Evolutionary conservation across 805 yeast genomes (phyloP).

Genomic region (Limtongozyma cylindracea): DNA sequence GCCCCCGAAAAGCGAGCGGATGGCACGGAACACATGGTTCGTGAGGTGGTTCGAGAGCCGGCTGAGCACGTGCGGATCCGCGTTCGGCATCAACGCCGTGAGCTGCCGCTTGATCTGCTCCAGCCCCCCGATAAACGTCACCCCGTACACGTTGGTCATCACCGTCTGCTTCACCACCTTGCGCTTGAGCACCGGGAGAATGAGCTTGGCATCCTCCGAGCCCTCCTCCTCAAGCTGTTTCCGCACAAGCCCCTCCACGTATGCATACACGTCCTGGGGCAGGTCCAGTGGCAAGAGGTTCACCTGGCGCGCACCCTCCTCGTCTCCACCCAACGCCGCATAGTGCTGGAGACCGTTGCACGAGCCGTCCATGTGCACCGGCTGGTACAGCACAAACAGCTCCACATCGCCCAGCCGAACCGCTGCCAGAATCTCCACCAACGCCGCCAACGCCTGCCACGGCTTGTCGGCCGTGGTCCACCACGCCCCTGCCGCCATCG

Average conservation of each 20-base stretch:
- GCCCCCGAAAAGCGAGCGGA: constrained; percentile 66
- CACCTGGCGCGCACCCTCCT: constrained; percentile 64
- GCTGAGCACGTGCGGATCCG: constrained; percentile 7
- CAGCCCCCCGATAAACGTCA: constrained; percentile 80
- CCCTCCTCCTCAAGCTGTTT: constrained; percentile 25
- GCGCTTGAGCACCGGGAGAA: constrained; percentile 33
- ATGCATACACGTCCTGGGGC: constrained; percentile 58
- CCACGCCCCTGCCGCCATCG: constrained; percentile 29
- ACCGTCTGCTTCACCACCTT: constrained; percentile 92
- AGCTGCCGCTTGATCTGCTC: constrained; percentile 69
- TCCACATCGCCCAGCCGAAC: constrained; percentile 35
- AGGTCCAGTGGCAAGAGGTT: constrained; percentile 43
- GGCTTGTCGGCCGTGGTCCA: constrained; percentile 64
- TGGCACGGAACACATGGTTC: constrained; percentile 52
- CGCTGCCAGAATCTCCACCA: constrained; percentile 42
- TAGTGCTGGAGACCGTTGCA: constrained; percentile 21
- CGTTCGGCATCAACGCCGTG: constrained; percentile 25
- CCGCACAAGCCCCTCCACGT: constrained; percentile 40
- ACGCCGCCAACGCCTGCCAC: constrained; percentile 57
- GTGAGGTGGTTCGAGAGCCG: constrained; percentile 35
- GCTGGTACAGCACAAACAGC: constrained; percentile 40
- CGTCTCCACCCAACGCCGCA: constrained; percentile 60
- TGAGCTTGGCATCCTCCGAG: constrained; percentile 26
- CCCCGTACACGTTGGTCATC: constrained; percentile 97
- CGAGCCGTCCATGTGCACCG: constrained; percentile 64